Base-by-base conservation (phyloP, 23 red algal genomes). In the Cyanidiococcus yangmingshanensis region DNA sequence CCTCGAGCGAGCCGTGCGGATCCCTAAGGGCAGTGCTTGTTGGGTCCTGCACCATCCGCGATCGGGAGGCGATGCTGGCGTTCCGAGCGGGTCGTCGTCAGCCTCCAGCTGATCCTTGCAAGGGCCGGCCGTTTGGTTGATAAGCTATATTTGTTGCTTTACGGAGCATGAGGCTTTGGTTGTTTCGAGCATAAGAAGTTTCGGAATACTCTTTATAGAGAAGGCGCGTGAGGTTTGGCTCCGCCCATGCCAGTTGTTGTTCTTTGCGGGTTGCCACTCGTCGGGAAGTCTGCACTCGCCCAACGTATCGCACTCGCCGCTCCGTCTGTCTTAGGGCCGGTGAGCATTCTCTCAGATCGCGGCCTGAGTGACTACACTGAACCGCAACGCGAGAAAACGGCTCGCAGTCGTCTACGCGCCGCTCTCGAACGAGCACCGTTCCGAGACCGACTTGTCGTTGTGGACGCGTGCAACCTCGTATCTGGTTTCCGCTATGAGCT, bases 401-500 rank as follows among this genome's bases (percentile, higher is more conserved):
- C 75, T 1, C 78, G 89, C 41, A 84, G 83, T 24, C 83, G 79
- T 39, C 63, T 92, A 32, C 77, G 83, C 36, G 82, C 83, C 29
- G 68, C 59, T 0, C 51, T 80, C 30, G 89, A 92, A 33, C 89
- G 89, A 17, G 67, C 77, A 17, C 76, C 85, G 1, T 74, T 45
- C 27, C 36, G 59, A 32, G 50, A 45, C 1, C 82, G 76, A 2
- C 36, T 79, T 0, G 89, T 92, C 2, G 76, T 92, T 33, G 83
- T 85, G 36, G 89, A 92, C 74, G 82, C 78, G 36, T 79, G 85
- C 37, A 95, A 89, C 40, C 84, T 86, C 50, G 84, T 95, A 75
- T 87, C 87, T 74, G 91, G 91, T 27, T 95, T 86, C 76, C 91
- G 91, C 17, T 95, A 95, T 74, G 91, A 95, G 76, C 79, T 95